Evolutionary conservation across 2,329 filamentous ascomycete genomes (phyloP).

Genomic region (Septoria linicola): DNA sequence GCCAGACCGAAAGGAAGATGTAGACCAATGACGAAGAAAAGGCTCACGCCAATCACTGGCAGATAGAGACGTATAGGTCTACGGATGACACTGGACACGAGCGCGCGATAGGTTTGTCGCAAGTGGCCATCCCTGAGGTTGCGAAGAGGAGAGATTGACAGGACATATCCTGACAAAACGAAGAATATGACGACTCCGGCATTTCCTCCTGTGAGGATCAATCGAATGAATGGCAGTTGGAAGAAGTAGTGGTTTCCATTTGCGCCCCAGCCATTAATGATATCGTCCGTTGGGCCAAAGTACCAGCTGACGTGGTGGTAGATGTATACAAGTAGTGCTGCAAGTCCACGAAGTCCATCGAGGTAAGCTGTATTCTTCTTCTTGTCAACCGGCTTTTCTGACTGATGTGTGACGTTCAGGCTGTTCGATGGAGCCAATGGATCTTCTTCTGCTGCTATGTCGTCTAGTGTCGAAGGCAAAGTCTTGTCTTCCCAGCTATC

Average conservation of each 20-base stretch:
- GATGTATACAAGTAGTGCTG: slow-evolving; percentile 63
- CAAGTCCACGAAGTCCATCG: slow-evolving; percentile 65
- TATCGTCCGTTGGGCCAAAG: slow-evolving; percentile 47
- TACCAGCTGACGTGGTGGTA: slow-evolving; percentile 53
- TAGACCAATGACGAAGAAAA: slow-evolving; percentile 19
- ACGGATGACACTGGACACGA: slow-evolving; percentile 17
- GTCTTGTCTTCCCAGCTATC: slow-evolving; percentile 12
- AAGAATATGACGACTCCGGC: slow-evolving; percentile 56
- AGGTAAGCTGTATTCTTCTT: slow-evolving; percentile 43
- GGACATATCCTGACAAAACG: slow-evolving; percentile 53
- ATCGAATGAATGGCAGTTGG: slow-evolving; percentile 57
- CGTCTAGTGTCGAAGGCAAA: slow-evolving; percentile 7
- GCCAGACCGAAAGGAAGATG: slow-evolving; percentile 26
- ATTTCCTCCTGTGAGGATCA: slow-evolving; percentile 58
- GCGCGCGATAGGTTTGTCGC: slow-evolving; percentile 13
- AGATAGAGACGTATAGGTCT: slow-evolving; percentile 25
- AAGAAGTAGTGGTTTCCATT: slow-evolving; percentile 48
- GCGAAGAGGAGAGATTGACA: slow-evolving; percentile 33
- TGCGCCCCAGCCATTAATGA: slow-evolving; percentile 23
- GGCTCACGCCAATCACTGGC: slow-evolving; percentile 21
- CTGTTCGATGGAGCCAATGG: slow-evolving; percentile 10
- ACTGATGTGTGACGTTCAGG: not conserved
- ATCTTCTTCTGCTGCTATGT: slow-evolving; percentile 10
- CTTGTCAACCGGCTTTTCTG: slow-evolving; percentile 4
- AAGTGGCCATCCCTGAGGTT: slow-evolving; percentile 15